phyloP scores from a whole-genome alignment of 768 basidiomycete species.

The Fomitopsis serialis region DNA sequence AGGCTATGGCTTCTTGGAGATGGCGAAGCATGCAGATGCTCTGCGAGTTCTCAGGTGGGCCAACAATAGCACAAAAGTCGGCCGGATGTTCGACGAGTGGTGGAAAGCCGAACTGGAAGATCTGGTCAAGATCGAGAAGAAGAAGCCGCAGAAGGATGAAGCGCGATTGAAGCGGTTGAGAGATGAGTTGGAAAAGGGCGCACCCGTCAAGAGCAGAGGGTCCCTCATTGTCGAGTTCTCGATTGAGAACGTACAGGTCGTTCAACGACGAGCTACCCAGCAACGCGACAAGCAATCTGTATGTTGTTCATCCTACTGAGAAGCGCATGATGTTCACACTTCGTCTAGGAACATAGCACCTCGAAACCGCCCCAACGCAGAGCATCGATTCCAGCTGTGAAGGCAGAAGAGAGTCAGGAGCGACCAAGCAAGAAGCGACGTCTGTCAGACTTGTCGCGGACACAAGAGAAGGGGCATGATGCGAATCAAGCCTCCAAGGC shows the following conservation, averaged over 20 bases:
- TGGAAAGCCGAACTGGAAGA: constrained; percentile 75
- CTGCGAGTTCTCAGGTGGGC: constrained; percentile 89
- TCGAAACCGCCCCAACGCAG: not conserved
- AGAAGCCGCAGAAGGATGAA: constrained; percentile 41
- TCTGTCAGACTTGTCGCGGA: constrained; percentile 14
- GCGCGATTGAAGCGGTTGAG: constrained; percentile 54
- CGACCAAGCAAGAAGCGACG: constrained; percentile 38
- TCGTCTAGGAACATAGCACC: not conserved
- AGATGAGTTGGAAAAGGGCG: constrained; percentile 43
- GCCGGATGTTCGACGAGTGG: constrained; percentile 68
- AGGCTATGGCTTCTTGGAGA: constrained; percentile 95
- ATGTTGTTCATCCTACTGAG: constrained; percentile 13
- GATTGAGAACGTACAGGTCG: constrained; percentile 90
- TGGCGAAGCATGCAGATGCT: constrained; percentile 84
- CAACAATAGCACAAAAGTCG: constrained; percentile 78
- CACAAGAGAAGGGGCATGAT: not conserved
- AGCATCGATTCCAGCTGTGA: constrained; percentile 12
- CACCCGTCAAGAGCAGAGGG: constrained; percentile 37
- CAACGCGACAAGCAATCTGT: constrained; percentile 33
- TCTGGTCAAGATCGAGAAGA: constrained; percentile 50
- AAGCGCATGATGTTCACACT: not conserved
- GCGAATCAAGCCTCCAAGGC: constrained; percentile 16
- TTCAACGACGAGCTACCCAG: constrained; percentile 63
- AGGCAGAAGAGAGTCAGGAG: constrained; percentile 28
- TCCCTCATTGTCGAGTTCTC: constrained; percentile 91